A percentile compares a stretch with the other conserved stretches of the same genome.
These are phyloP conservation scores for Aurifilum marmelostoma DNA, from an alignment of 2,329 filamentous ascomycete species.

Conservation along the genomic window DNA sequence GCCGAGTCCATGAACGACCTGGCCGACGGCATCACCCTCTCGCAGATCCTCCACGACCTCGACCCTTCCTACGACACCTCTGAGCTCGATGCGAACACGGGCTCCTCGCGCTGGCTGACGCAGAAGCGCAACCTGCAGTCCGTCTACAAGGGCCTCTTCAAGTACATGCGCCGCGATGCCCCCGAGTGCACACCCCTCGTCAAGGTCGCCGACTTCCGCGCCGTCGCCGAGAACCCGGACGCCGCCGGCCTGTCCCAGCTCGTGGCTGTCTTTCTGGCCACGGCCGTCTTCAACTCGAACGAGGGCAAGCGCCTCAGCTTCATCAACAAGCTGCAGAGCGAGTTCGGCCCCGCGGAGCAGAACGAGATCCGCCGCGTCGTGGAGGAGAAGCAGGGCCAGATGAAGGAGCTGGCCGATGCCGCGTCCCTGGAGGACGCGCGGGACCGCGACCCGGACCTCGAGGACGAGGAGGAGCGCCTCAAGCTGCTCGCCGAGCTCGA, in stretches of 20 bases:
- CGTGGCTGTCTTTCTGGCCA: slow-evolving; percentile 36
- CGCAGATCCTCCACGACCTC: slow-evolving; percentile 60
- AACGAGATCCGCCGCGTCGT: slow-evolving; percentile 53
- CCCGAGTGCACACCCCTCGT: slow-evolving; percentile 56
- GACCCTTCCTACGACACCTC: slow-evolving; percentile 59
- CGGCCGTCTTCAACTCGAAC: slow-evolving; percentile 38
- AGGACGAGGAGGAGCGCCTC: slow-evolving; percentile 59
- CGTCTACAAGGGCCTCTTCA: slow-evolving; percentile 83
- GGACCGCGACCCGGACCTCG: slow-evolving; percentile 55
- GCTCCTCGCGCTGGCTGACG: slow-evolving; percentile 50
- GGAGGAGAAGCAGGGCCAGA: slow-evolving; percentile 50
- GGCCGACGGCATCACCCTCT: slow-evolving; percentile 58
- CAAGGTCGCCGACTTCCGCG: slow-evolving; percentile 59
- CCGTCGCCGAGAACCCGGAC: slow-evolving; percentile 60
- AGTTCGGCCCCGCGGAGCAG: slow-evolving; percentile 42
- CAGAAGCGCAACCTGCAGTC: slow-evolving; percentile 93
- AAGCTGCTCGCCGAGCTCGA: slow-evolving; percentile 49
- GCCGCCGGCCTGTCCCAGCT: slow-evolving; percentile 56
- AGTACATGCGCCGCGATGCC: slow-evolving; percentile 63
- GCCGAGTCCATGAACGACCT: slow-evolving; percentile 56
- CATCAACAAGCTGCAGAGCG: slow-evolving; percentile 39
- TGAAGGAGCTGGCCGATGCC: slow-evolving; percentile 37
- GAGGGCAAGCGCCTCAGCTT: slow-evolving; percentile 34
- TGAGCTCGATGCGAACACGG: slow-evolving; percentile 53
- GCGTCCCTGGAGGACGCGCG: slow-evolving; percentile 33